phyloP scores from a whole-genome alignment of 2,329 filamentous ascomycete genomes.

The Diaporthe sp. region DNA sequence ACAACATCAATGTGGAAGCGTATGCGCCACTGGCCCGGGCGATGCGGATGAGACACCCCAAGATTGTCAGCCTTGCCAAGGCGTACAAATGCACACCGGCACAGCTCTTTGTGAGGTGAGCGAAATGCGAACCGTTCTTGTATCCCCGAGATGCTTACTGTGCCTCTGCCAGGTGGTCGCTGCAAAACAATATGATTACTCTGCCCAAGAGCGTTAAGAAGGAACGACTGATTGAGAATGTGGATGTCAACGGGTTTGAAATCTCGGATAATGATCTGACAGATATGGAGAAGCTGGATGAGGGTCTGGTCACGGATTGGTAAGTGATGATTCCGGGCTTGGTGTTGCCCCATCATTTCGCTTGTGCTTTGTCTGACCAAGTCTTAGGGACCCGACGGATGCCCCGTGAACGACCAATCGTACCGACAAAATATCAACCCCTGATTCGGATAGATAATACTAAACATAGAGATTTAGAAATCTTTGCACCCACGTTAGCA shows the following conservation, averaged over 20 bases:
- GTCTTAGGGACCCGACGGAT: slow-evolving; percentile 42
- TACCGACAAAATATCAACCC: no score
- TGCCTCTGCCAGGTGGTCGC: slow-evolving; percentile 69
- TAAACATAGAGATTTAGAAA: no score
- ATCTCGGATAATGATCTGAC: slow-evolving; percentile 75
- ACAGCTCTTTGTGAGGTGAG: slow-evolving; percentile 75
- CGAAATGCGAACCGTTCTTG: no score
- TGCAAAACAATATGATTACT: slow-evolving; percentile 80
- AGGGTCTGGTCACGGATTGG: slow-evolving; percentile 80
- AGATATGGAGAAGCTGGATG: slow-evolving; percentile 74
- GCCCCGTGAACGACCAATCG: slow-evolving; percentile 39
- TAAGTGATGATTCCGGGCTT: slow-evolving; percentile 43
- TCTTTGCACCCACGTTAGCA: no score
- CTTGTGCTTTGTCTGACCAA: slow-evolving; percentile 6
- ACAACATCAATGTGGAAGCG: slow-evolving; percentile 80
- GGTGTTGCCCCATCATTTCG: background rate
- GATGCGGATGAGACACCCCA: slow-evolving; percentile 76
- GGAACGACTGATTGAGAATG: slow-evolving; percentile 75
- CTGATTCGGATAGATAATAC: no score
- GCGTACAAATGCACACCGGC: slow-evolving; percentile 79
- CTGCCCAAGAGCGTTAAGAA: slow-evolving; percentile 78
- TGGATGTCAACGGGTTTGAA: slow-evolving; percentile 68
- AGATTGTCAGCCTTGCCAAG: slow-evolving; percentile 70
- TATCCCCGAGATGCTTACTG: background rate
- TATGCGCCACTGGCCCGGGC: slow-evolving; percentile 83